Evolutionary conservation across 768 basidiomycete genomes (phyloP).

Genomic region (Inosperma sp.): DNA sequence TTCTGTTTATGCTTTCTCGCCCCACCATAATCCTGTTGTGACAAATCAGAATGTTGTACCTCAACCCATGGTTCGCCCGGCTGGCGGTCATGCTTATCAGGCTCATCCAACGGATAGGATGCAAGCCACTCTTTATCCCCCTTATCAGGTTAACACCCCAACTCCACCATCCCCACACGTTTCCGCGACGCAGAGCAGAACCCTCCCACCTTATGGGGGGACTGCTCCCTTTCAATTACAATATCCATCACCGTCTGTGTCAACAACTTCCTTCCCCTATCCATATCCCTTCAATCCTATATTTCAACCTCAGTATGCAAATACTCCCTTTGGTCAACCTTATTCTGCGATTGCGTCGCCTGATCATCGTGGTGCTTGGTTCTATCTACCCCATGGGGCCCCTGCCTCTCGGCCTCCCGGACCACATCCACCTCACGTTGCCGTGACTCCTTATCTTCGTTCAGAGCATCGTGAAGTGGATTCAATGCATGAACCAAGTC

Average conservation of each 20-base stretch:
- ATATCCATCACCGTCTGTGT: constrained; percentile 30
- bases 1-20: constrained; percentile 32
- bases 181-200: constrained; percentile 19
- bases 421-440: constrained; percentile 27
- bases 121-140: constrained; percentile 26
- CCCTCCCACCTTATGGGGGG: constrained; percentile 26
- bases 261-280: constrained; percentile 35
- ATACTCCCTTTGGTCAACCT: constrained; percentile 35
- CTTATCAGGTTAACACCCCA: constrained; percentile 23
- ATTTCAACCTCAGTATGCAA: constrained; percentile 32
- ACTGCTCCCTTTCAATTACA: constrained; percentile 30
- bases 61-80: constrained; percentile 28
- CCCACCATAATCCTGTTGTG: constrained; percentile 34
- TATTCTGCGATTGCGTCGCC: constrained; percentile 27
- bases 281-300: constrained; percentile 33
- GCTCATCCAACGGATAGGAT: too few species aligned
- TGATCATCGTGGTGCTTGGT: constrained; percentile 51
- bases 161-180: constrained; percentile 24
- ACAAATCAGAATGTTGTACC: constrained; percentile 26
- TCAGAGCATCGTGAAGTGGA: constrained; percentile 23
- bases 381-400: constrained; percentile 40
- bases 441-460: constrained; percentile 27
- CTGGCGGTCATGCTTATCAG: constrained; percentile 20
- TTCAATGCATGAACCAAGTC: not conserved
- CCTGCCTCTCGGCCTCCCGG: constrained; percentile 26